Evolutionary conservation across 441 rosid species (phyloP), one percentile per base, ranked within the genome.

Genomic region (Raphanus hybrid): DNA sequence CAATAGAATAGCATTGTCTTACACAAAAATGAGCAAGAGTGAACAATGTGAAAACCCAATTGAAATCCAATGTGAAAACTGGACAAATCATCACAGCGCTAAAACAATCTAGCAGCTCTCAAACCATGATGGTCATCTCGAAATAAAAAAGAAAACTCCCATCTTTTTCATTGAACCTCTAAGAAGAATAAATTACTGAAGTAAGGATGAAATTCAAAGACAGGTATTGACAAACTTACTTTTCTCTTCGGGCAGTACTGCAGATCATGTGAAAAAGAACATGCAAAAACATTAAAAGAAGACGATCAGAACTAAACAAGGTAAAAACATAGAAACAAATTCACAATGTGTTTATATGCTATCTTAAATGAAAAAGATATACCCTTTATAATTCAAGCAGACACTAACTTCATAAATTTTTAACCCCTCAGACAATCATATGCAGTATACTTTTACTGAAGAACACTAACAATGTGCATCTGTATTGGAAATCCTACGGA

Each of bases 171-270:
- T 11, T 20, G 67, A 65, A 55, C 55, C 37, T 63, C 63, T 35
- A 34, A 64, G 77, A 8, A 67, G 7, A 8, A 37, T 57, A 14
- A 12, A 26, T 14, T 29, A 79, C 55, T 16, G 20, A 73, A 50
- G 57, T 62, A 14, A 34, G 60, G 27, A 77, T 69, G 16, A 48
- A 5, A n/a, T 69, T 63, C 62, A 71, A 62, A 9, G 60, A 64
- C 34, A 39, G 73, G 54, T 65, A 68, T 77, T 69, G 80, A 68
- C 39, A 67, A 76, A 80, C 99, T 88, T 90, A 96, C 99, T 91
- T 88, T 81, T 84, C 78, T 96, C 99, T 86, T 90, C 90, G 3
- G 95, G 95, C 81, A 96, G 90, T 77, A 88, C 98, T 96, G 97
- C 85, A 77, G 81, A 57, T 80, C 87, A 81, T 26, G 63, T 26